Conservation (phyloP, 2,329 filamentous ascomycete species). For the Colletotrichum salicis region DNA sequence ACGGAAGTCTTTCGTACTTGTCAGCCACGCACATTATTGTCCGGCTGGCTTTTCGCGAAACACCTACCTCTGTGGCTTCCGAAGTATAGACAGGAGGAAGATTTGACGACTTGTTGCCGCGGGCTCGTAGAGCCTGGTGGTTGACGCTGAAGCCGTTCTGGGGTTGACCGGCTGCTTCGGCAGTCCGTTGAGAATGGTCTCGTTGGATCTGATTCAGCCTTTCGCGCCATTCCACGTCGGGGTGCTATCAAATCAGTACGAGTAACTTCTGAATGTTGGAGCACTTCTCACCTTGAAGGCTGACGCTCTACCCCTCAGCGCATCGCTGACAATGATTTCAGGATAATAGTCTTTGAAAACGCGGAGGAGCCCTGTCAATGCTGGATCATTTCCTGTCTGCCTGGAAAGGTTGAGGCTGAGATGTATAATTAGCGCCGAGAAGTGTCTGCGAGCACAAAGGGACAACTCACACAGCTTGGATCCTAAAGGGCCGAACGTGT, state of each 20-base stretch:
- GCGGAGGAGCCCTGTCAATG: constrained; percentile 77
- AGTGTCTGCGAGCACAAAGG: neutral
- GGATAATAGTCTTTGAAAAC: constrained; percentile 94
- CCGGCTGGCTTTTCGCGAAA: neutral
- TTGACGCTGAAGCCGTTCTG: constrained; percentile 73
- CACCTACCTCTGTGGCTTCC: constrained; percentile 72
- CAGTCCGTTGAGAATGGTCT: constrained; percentile 59
- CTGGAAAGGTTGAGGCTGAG: constrained; percentile 66
- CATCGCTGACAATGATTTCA: constrained; percentile 82
- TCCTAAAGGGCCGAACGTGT: constrained; percentile 85
- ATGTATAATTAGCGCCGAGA: neutral
- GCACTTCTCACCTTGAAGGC: constrained; percentile 65
- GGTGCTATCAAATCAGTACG: constrained; percentile 64
- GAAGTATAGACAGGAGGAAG: constrained; percentile 80
- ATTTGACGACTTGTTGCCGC: constrained; percentile 59
- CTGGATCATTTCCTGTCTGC: constrained; percentile 76
- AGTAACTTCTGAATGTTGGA: constrained; percentile 1
- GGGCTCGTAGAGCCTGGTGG: constrained; percentile 52
- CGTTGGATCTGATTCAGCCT: constrained; percentile 76
- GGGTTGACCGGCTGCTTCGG: constrained; percentile 47
- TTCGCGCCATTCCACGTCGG: constrained; percentile 79
- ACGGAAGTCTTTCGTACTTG: constrained; percentile 61
- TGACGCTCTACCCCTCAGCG: constrained; percentile 68
- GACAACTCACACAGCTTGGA: constrained; percentile 73
- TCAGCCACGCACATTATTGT: neutral